Conservation (phyloP, 1,284 basidiomycete species). For the Porodaedalea pini region DNA sequence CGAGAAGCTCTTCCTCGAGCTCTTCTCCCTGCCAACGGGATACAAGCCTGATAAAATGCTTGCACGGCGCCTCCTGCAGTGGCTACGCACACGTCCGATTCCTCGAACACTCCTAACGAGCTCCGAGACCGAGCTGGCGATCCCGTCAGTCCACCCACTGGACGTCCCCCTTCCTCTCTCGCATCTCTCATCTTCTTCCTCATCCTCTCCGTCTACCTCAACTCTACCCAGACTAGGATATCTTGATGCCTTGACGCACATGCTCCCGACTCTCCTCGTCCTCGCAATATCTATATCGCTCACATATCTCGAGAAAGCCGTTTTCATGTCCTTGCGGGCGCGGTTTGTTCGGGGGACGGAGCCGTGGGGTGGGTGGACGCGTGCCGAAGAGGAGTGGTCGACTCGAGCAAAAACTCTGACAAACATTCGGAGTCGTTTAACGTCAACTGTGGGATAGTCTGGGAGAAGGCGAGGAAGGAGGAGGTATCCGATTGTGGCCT, state of each 20-base stretch:
- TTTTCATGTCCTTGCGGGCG: conserved; percentile 38
- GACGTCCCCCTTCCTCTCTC: not conserved
- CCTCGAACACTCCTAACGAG: not conserved
- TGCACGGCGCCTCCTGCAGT: not conserved
- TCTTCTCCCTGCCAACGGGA: conserved; percentile 33
- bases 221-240: not conserved
- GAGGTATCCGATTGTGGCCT: too few species aligned
- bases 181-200: conserved; percentile 1
- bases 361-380: conserved; percentile 49
- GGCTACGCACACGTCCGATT: conserved; percentile 1
- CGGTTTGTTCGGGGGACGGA: conserved; percentile 44
- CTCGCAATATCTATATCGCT: conserved; percentile 28
- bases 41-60: not conserved
- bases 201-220: conserved; percentile 24
- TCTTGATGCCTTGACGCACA: not conserved
- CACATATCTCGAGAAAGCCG: conserved; percentile 35
- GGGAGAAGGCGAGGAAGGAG: too few species aligned
- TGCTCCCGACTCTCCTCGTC: conserved; percentile 22
- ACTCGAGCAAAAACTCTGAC: too few species aligned
- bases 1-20: conserved; percentile 33
- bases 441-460: too few species aligned
- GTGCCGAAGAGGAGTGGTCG: not conserved
- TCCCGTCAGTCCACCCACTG: conserved; percentile 1
- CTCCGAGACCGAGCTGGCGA: not conserved
- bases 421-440: too few species aligned